Evolutionary conservation across 352 stramenopile species (phyloP).

Genomic region (Phytopythium helicoides): DNA sequence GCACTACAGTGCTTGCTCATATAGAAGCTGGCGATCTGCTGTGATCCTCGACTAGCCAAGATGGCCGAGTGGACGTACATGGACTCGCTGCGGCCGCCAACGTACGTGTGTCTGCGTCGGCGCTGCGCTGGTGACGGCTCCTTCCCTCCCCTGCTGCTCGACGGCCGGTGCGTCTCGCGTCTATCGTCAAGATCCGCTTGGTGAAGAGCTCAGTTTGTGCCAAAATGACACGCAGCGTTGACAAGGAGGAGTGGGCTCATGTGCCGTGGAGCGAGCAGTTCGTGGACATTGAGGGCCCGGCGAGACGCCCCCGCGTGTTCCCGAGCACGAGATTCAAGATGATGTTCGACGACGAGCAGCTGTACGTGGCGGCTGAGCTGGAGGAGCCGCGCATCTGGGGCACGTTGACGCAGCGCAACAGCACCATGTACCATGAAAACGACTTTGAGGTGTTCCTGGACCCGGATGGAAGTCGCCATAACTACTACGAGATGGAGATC

Average conservation of each 20-base stretch:
- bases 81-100: conserved; percentile 57
- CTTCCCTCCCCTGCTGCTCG: conserved; percentile 37
- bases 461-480: conserved; percentile 68
- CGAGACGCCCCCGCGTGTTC: conserved; percentile 36
- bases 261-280: conserved; percentile 71
- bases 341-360: conserved; percentile 71
- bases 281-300: conserved; percentile 71
- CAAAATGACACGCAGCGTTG: conserved; percentile 22
- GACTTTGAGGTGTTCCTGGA: conserved; percentile 95
- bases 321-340: conserved; percentile 72
- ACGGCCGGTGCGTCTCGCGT: conserved; percentile 35
- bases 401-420: conserved; percentile 65
- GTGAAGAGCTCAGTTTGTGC: neutral
- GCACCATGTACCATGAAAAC: conserved; percentile 87
- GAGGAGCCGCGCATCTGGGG: conserved; percentile 76
- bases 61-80: conserved; percentile 37
- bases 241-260: conserved; percentile 68
- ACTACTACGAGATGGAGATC: conserved; percentile 92
- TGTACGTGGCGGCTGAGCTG: conserved; percentile 73
- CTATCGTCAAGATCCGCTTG: neutral
- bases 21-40: too few relatives aligned
- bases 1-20: too few relatives aligned
- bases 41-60: too few relatives aligned
- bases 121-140: conserved; percentile 11
- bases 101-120: conserved; percentile 69